Evolutionary conservation across 225 moss, liverwort and hornwort genomes (phyloP), one percentile per base, ranked within the genome.

Genomic region (Thuidium tamariscinum): DNA sequence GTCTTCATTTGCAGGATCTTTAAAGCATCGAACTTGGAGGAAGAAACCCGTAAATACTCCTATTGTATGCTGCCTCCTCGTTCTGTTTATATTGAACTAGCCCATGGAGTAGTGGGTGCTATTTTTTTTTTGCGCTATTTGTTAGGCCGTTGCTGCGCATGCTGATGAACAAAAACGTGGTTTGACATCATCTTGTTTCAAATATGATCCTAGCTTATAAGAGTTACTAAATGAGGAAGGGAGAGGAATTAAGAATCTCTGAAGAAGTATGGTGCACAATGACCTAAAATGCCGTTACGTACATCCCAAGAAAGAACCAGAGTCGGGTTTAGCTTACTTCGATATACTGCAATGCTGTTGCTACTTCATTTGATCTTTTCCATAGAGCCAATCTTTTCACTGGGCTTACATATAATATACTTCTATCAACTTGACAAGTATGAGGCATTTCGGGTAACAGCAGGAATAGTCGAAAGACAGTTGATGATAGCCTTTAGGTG

Each of bases 401-500:
- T 68, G 32, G 44, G 44, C 44, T 61, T 29, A 19, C 62, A 26
- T 60, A 21, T 55, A 54, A 54, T 48, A 42, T 25, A 37, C 41
- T 76, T 15, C 46, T 51, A 34, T 69, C 68, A 69, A 36, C 39
- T 56, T 81, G 63, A 64, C 46, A 49, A 49, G 63, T 81, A 92
- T 82, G 90, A 91, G 81, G 91, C 90, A 11, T 91, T 91, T 82
- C 85, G 82, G 36, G 69, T 91, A 76, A 91, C 84, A 81, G 84
- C 89, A 52, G 87, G 71, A 57, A 61, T 82, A 68, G 79, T 88
- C 81, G 52, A 16, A 87, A 73, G 70, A 51, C 81, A 41, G 88
- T 84, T 68, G 88, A 90, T 27, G 88, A 79, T 39, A 82, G 34
- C 79, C 80, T 90, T 25, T 55, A 80, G 79, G 74, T 90, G 60